Evolutionary conservation across 2,329 filamentous ascomycete species (phyloP).

Genomic region (Colletotrichum eleusines): DNA sequence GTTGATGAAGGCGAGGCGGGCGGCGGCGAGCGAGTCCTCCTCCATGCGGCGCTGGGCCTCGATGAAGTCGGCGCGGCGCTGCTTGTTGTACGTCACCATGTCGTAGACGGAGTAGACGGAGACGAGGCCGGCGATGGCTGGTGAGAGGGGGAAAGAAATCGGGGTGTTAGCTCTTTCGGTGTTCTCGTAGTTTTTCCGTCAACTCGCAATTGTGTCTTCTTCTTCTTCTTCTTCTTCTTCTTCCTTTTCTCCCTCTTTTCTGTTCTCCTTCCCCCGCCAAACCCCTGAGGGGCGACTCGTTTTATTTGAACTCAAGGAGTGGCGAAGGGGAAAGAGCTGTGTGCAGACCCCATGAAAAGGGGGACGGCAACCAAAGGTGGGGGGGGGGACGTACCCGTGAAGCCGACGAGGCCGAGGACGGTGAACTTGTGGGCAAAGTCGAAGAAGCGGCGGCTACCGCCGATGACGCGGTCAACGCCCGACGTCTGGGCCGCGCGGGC

Average conservation of each 20-base stretch:
- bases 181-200: no score
- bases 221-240: neutral
- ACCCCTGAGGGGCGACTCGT: neutral
- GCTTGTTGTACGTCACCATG: constrained; percentile 72
- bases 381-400: constrained; percentile 60
- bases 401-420: constrained; percentile 65
- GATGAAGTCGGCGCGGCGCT: constrained; percentile 69
- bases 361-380: no score
- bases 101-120: constrained; percentile 71
- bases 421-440: constrained; percentile 69
- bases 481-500: constrained; percentile 71
- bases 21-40: constrained; percentile 66
- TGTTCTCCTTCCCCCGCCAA: no score
- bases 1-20: constrained; percentile 71
- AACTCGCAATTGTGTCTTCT: neutral
- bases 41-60: constrained; percentile 66
- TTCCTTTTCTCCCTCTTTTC: neutral
- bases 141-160: neutral
- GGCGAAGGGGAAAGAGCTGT: neutral
- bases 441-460: constrained; percentile 61
- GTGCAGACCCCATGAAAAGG: neutral
- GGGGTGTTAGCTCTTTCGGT: constrained; percentile 4
- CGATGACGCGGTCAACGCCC: constrained; percentile 63
- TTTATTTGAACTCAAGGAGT: no score
- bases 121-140: constrained; percentile 66